These are phyloP conservation scores for Austroboletus rostrupii DNA, from an alignment of 1,284 basidiomycete genomes.

Conservation along the genomic window DNA sequence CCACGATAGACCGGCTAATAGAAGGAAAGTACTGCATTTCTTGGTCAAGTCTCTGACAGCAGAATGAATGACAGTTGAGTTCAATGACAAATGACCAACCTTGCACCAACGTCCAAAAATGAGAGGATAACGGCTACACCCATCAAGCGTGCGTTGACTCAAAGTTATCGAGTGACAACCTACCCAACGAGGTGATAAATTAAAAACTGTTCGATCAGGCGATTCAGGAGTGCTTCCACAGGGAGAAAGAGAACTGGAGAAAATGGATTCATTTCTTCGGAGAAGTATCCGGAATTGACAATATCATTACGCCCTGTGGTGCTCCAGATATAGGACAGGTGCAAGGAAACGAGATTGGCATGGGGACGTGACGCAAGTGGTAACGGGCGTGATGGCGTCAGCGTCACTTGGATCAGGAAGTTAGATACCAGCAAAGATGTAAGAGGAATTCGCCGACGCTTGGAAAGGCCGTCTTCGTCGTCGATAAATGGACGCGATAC, in stretches of 20 bases:
- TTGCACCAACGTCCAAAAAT: conserved; percentile 66
- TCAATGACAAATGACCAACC: conserved; percentile 36
- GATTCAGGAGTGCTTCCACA: conserved; percentile 46
- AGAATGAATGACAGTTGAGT: background rate
- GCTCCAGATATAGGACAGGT: conserved; percentile 53
- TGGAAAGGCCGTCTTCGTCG: conserved; percentile 40
- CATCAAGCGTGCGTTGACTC: conserved; percentile 15
- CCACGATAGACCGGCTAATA: conserved; percentile 48
- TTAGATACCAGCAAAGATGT: conserved; percentile 9
- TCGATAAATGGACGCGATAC: conserved; percentile 50
- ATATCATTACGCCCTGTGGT: conserved; percentile 8
- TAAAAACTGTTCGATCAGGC: conserved; percentile 50
- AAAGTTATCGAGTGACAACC: conserved; percentile 13
- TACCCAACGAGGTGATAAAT: conserved; percentile 59
- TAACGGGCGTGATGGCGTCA: conserved; percentile 42
- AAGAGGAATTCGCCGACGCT: conserved; percentile 32
- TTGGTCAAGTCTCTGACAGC: conserved; percentile 51
- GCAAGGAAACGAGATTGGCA: conserved; percentile 43
- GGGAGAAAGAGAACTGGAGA: conserved; percentile 48
- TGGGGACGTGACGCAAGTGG: conserved; percentile 32
- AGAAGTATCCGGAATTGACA: conserved; percentile 6
- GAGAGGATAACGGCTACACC: conserved; percentile 64
- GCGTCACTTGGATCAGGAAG: conserved; percentile 35
- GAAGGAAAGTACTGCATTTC: conserved; percentile 49
- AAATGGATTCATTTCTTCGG: conserved; percentile 39